Evolutionary conservation across 441 rosid genomes (phyloP).

Genomic region (Adansonia rubrostipa): DNA sequence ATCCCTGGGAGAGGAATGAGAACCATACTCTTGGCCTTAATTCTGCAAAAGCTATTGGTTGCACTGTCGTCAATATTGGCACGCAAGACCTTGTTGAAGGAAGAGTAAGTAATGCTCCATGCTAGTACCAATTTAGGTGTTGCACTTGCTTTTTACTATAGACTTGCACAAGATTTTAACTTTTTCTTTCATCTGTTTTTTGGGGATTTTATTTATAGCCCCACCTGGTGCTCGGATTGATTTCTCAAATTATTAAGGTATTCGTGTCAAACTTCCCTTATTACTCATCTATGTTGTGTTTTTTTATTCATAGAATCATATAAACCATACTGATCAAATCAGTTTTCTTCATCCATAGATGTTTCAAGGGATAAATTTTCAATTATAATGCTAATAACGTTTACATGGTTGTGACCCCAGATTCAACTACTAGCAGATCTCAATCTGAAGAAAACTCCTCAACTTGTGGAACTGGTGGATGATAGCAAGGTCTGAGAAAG

Average conservation of each 20-base stretch:
- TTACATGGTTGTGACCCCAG: slow-evolving; percentile 48
- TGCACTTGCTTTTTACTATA: slow-evolving; percentile 1
- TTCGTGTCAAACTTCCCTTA: slow-evolving; percentile 20
- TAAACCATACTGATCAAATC: slow-evolving; percentile 5
- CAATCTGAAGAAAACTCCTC: slow-evolving; percentile 91
- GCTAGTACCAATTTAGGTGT: not conserved
- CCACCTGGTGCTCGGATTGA: slow-evolving; percentile 91
- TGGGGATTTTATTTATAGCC: slow-evolving; percentile 55
- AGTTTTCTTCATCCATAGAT: not conserved
- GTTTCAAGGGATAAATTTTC: slow-evolving; percentile 2
- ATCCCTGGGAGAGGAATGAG: slow-evolving; percentile 99
- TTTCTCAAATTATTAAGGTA: slow-evolving; percentile 98
- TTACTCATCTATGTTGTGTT: not conserved
- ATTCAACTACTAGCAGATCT: slow-evolving; percentile 96
- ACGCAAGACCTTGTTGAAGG: slow-evolving; percentile 92
- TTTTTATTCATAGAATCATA: not conserved
- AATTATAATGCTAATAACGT: slow-evolving; percentile 27
- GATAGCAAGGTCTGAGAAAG: slow-evolving; percentile 67
- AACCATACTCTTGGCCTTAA: slow-evolving; percentile 96
- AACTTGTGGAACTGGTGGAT: slow-evolving; percentile 86
- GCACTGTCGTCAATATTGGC: slow-evolving; percentile 97
- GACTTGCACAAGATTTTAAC: slow-evolving; percentile 12
- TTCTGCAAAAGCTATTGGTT: slow-evolving; percentile 98
- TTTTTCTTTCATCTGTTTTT: slow-evolving; percentile 20
- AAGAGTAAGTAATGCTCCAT: slow-evolving; percentile 60